phyloP scores from a whole-genome alignment of 495 filamentous ascomycete genomes.

The Xylaria curta region DNA sequence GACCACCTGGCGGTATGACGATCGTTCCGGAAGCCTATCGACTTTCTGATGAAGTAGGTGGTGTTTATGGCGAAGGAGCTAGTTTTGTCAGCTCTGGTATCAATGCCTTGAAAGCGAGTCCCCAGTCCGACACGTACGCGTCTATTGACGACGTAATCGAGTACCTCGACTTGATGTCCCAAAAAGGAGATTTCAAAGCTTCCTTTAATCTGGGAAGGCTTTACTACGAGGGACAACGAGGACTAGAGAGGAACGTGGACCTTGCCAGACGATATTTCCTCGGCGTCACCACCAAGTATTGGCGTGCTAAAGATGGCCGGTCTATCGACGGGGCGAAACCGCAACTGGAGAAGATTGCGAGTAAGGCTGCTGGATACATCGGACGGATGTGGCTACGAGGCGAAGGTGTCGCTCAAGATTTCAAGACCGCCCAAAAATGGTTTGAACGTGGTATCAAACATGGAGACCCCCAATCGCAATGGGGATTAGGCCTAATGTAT shows the following conservation, averaged over 20 bases:
- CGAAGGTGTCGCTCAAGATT: conserved; percentile 85
- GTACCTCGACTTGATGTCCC: conserved; percentile 90
- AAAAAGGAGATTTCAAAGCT: conserved; percentile 91
- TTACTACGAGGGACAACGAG: conserved; percentile 86
- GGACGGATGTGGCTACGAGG: conserved; percentile 93
- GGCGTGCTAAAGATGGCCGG: conserved; percentile 67
- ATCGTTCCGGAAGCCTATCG: conserved; percentile 77
- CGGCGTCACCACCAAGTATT: conserved; percentile 82
- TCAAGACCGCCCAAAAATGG: conserved; percentile 77
- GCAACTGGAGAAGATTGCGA: conserved; percentile 78
- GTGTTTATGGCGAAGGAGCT: conserved; percentile 93
- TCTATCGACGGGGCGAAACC: conserved; percentile 53
- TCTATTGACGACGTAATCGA: conserved; percentile 93
- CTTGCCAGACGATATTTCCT: conserved; percentile 84
- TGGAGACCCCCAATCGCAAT: conserved; percentile 85
- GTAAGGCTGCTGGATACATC: conserved; percentile 89
- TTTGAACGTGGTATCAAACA: conserved; percentile 81
- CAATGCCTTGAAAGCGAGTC: conserved; percentile 74
- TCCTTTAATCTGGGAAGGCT: conserved; percentile 88
- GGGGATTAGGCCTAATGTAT: conserved; percentile 85
- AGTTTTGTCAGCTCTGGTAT: conserved; percentile 88
- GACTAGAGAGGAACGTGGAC: conserved; percentile 72
- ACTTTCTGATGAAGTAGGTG: conserved; percentile 86
- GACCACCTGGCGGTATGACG: conserved; percentile 87
- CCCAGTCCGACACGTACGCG: conserved; percentile 75